Percentiles rank a stretch among this genome's conserved stretches.
Conservation (phyloP, 257 asterid species). For the Solanum clarkiae region DNA sequence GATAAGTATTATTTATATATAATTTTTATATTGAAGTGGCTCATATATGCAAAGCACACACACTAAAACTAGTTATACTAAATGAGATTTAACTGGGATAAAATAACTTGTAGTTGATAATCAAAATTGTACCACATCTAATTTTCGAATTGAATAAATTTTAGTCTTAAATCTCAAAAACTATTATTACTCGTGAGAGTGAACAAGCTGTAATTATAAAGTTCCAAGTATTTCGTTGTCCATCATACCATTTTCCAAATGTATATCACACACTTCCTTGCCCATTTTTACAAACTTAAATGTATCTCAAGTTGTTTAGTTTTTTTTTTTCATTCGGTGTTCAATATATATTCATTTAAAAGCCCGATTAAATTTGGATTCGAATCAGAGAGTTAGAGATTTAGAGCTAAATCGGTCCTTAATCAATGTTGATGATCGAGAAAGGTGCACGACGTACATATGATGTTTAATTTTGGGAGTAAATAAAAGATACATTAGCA, state of each 20-base stretch:
- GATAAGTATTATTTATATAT: too few relatives aligned
- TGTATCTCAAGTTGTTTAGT: background rate
- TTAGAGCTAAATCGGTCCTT: too few relatives aligned
- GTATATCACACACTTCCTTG: background rate
- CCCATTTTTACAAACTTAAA: background rate
- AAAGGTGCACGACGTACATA: background rate
- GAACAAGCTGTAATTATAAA: too few relatives aligned
- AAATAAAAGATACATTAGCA: background rate
- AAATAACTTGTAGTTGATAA: background rate
- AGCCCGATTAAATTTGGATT: too few relatives aligned
- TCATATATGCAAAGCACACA: too few relatives aligned
- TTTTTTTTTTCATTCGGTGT: too few relatives aligned
- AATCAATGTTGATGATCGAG: too few relatives aligned
- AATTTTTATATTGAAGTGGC: too few relatives aligned
- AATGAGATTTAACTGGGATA: background rate
- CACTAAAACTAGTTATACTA: background rate
- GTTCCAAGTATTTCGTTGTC: background rate
- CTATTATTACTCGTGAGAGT: background rate
- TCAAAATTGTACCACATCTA: background rate
- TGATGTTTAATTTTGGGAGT: background rate
- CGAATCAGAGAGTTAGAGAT: fast-evolving
- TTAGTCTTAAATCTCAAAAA: background rate
- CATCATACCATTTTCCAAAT: background rate
- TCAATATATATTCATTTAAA: too few relatives aligned
- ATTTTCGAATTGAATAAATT: background rate